Percentiles rank a stretch among this genome's conserved stretches.
Conservation (phyloP, 495 filamentous ascomycete species). For the Achaetomiella virescens region DNA sequence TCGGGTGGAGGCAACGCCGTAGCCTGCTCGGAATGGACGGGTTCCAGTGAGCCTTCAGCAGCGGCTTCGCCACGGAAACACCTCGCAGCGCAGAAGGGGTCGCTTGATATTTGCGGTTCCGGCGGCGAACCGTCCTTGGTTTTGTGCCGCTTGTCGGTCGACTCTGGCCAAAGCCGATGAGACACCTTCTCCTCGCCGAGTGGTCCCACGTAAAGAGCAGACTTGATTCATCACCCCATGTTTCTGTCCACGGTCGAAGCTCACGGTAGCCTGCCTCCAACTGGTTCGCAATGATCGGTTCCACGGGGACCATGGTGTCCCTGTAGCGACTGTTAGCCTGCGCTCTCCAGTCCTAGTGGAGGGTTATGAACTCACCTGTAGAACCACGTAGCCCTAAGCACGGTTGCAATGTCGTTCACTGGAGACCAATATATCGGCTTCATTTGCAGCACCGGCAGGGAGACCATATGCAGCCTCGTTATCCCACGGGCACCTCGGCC, state of each 20-base stretch:
- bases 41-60: constrained; percentile 43
- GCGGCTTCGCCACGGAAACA: constrained; percentile 53
- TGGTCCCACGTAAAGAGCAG: constrained; percentile 83
- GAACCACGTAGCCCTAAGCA: constrained; percentile 91
- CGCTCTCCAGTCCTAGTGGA: neutral
- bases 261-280: constrained; percentile 83
- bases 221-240: constrained; percentile 90
- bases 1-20: constrained; percentile 23
- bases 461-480: constrained; percentile 60
- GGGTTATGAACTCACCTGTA: constrained; percentile 42
- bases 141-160: constrained; percentile 35
- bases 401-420: constrained; percentile 79
- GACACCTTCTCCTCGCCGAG: constrained; percentile 86
- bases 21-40: constrained; percentile 35
- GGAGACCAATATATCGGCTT: constrained; percentile 97
- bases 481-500: constrained; percentile 65
- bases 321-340: constrained; percentile 26
- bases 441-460: constrained; percentile 64
- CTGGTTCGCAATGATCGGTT: constrained; percentile 83
- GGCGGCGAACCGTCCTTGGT: constrained; percentile 24
- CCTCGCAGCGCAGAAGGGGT: constrained; percentile 48
- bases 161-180: constrained; percentile 71
- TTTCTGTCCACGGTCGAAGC: constrained; percentile 82
- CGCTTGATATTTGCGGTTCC: constrained; percentile 46
- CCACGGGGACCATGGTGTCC: constrained; percentile 86